Percentiles rank a stretch among this genome's conserved stretches.
These are phyloP conservation scores for Aspergillus clavatus DNA, from an alignment of 2,329 filamentous ascomycete genomes.

Conservation along the genomic window DNA sequence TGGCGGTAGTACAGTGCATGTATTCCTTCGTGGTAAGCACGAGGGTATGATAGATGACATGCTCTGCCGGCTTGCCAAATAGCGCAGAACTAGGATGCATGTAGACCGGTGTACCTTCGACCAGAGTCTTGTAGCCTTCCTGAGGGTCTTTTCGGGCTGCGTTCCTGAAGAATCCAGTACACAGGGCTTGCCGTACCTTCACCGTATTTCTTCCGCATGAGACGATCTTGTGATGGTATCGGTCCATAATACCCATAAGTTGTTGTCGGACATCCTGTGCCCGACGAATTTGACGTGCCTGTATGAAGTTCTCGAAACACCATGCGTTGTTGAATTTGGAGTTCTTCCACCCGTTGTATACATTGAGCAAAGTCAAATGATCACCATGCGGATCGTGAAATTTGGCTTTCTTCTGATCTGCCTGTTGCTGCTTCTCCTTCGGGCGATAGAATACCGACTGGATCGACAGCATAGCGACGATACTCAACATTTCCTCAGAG, in stretches of 20 bases:
- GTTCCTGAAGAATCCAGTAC: conserved; percentile 93
- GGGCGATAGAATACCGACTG: conserved; percentile 88
- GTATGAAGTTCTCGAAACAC: conserved; percentile 98
- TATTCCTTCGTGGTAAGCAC: conserved; percentile 73
- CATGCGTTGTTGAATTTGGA: conserved; percentile 77
- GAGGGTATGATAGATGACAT: conserved; percentile 78
- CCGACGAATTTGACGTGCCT: conserved; percentile 80
- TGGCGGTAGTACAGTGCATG: conserved; percentile 89
- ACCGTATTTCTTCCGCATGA: conserved; percentile 85
- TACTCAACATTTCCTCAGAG: conserved; percentile 88
- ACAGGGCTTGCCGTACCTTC: conserved; percentile 82
- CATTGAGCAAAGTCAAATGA: conserved; percentile 89
- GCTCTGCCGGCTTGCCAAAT: conserved; percentile 93
- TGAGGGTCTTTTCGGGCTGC: conserved; percentile 90
- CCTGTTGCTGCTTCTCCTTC: conserved; percentile 93
- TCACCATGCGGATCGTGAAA: conserved; percentile 95
- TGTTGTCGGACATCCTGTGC: conserved; percentile 91
- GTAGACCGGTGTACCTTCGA: conserved; percentile 90
- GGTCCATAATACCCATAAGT: conserved; percentile 86
- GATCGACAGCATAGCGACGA: conserved; percentile 89
- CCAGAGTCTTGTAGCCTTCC: conserved; percentile 96
- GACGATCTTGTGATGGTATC: conserved; percentile 75
- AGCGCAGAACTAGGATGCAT: conserved; percentile 87
- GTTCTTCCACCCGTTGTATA: conserved; percentile 95
- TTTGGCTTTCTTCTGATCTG: conserved; percentile 95